Evolutionary conservation across 23 red algal genomes (phyloP), one percentile per base, ranked within the genome.

Genomic region (Gracilaria vermiculophylla): DNA sequence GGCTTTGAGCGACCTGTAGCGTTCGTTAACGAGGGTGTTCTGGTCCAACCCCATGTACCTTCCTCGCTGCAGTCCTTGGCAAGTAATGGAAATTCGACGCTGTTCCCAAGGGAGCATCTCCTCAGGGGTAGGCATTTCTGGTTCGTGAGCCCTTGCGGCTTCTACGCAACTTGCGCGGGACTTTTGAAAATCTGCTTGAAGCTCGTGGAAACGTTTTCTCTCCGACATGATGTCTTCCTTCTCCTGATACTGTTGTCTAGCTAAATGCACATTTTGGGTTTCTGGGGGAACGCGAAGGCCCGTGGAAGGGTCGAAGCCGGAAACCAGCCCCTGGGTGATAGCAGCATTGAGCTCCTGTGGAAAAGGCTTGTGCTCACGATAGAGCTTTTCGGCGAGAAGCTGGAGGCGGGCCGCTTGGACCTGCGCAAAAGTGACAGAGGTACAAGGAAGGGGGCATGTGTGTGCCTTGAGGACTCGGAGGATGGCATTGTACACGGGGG

Each of bases 391-490:
- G 39, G 87, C 87, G 34, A 81, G 76, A 33, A 92, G 44, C 76
- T 91, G 94, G 50, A 92, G 82, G 17, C 81, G 79, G 31, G 90
- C 69, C 21, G 94, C 94, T 78, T 96, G 87, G 56, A 91, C 70
- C 81, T 96, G 94, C 51, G 86, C 69, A 77, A 96, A 96, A 16
- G 94, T 83, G 52, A 91, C 79, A 40, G 47, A 62, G 29, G 75
- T 60, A 42, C 80, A 44, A 20, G 80, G 94, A 15, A 87, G 57
- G 35, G 81, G 75, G 65, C 66, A 56, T 60, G 70, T 56, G 47
- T 96, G 94, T 11, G 94, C 86, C 71, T 72, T 81, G 27, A 96
- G 94, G 19, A 96, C 74, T 31, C 79, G 86, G 48, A 96, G 82
- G 31, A 96, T 78, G 60, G 73, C 67, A 58, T 74, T 37, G 82